These are phyloP conservation scores for Ploettnerulaceae sp. DNA, from an alignment of 2,329 filamentous ascomycete genomes.

Conservation along the genomic window DNA sequence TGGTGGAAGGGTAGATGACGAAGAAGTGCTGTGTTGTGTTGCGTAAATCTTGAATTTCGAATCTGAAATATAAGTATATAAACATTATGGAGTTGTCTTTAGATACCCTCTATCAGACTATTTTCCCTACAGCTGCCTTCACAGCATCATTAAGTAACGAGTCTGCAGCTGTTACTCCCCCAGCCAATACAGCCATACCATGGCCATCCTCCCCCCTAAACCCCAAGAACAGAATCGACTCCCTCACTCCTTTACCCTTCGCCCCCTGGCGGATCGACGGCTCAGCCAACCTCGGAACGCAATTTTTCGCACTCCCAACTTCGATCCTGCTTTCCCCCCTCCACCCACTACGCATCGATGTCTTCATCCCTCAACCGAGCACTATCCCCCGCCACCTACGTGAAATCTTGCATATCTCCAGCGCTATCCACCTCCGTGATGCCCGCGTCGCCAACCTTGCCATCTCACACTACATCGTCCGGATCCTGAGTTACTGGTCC, in stretches of 20 bases:
- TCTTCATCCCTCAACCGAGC: slow-evolving; percentile 41
- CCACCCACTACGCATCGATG: slow-evolving; percentile 53
- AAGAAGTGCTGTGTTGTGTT: too few relatives aligned
- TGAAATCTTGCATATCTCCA: not conserved
- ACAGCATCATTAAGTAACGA: too few relatives aligned
- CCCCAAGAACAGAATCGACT: slow-evolving; percentile 57
- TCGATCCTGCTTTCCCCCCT: slow-evolving; percentile 38
- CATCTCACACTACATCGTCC: slow-evolving; percentile 48
- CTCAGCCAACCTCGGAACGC: slow-evolving; percentile 51
- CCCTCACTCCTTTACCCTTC: slow-evolving; percentile 45
- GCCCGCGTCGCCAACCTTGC: not conserved
- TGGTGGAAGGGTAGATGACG: too few relatives aligned
- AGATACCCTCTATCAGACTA: too few relatives aligned
- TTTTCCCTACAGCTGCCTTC: too few relatives aligned
- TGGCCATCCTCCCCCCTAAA: slow-evolving; percentile 44
- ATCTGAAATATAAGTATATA: too few relatives aligned
- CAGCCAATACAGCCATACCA: too few relatives aligned
- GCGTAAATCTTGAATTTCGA: too few relatives aligned
- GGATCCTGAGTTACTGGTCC: slow-evolving; percentile 50
- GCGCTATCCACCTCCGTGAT: slow-evolving; percentile 36
- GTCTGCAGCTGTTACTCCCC: too few relatives aligned
- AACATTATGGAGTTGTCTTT: too few relatives aligned
- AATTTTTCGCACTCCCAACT: slow-evolving; percentile 54
- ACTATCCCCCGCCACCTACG: not conserved
- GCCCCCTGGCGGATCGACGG: slow-evolving; percentile 52